phyloP scores from a whole-genome alignment of 306 rosid species.

The Potentilla sterilis region DNA sequence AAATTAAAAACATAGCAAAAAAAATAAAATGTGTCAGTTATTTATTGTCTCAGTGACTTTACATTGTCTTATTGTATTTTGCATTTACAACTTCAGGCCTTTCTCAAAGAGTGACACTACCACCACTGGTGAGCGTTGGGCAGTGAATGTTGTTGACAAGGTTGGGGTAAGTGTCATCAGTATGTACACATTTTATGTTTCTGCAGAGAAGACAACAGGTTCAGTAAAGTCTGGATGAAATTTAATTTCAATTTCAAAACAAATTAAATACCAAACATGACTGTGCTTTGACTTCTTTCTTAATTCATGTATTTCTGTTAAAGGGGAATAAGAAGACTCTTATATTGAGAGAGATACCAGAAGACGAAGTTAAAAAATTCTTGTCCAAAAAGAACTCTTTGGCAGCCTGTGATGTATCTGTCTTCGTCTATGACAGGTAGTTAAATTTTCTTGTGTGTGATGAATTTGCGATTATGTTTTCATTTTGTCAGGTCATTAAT shows the following conservation, averaged over 20 bases:
- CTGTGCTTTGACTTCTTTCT: neutral
- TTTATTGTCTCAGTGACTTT: constrained; percentile 17
- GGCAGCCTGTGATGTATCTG: constrained; percentile 87
- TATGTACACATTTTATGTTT: neutral
- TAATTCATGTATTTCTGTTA: constrained; percentile 21
- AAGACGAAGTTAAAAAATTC: constrained; percentile 44
- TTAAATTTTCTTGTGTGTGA: constrained; percentile 3
- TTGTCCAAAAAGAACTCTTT: constrained; percentile 64
- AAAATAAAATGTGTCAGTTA: neutral
- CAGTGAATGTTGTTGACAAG: constrained; percentile 57
- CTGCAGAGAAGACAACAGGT: neutral
- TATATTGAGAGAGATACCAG: constrained; percentile 89
- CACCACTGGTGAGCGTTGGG: constrained; percentile 57
- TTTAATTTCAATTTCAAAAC: neutral
- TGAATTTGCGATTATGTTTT: neutral
- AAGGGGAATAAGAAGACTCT: constrained; percentile 77
- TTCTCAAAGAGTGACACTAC: constrained; percentile 56
- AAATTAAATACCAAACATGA: neutral
- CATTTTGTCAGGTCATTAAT: neutral
- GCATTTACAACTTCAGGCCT: constrained; percentile 48
- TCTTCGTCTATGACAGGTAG: constrained; percentile 86
- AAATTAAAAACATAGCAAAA: neutral
- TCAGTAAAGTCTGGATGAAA: constrained; percentile 18
- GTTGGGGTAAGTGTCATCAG: constrained; percentile 61
- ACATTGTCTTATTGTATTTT: constrained; percentile 16